These are phyloP conservation scores for Xylaria sp. DNA, from an alignment of 2,329 filamentous ascomycete genomes.

Conservation along the genomic window DNA sequence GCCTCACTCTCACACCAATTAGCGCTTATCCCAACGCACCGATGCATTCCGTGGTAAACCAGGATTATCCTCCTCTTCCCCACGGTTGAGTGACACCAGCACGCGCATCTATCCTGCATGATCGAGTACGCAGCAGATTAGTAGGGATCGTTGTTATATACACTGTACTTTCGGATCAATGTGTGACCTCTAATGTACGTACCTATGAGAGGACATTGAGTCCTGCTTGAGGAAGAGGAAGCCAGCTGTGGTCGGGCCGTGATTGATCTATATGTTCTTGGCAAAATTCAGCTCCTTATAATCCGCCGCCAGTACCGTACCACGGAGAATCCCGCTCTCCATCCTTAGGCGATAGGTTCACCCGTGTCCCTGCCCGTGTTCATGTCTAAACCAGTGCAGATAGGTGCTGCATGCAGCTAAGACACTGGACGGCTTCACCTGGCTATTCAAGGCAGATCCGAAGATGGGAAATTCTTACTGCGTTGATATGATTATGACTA, in stretches of 20 bases:
- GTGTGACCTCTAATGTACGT: not conserved
- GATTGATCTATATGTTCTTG: constrained; percentile 20
- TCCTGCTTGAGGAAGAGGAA: not conserved
- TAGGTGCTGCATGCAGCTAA: not conserved
- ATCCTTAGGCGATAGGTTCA: not conserved
- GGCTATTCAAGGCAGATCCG: not conserved
- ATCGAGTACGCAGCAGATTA: constrained; percentile 1
- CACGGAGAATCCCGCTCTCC: not conserved
- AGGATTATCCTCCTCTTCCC: not conserved
- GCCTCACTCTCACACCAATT: not conserved
- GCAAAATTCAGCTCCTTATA: constrained; percentile 6
- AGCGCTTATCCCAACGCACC: not conserved
- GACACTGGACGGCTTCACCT: not conserved
- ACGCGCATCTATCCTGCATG: constrained; percentile 3
- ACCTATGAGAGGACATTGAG: not conserved
- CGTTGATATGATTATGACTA: constrained; percentile 20
- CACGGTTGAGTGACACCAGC: not conserved
- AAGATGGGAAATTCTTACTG: constrained; percentile 2
- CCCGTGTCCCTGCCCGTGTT: not conserved
- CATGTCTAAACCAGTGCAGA: not conserved
- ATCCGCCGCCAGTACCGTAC: not conserved
- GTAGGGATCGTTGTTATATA: not conserved
- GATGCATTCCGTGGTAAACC: constrained; percentile 1
- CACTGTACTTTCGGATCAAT: not conserved
- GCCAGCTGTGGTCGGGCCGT: constrained; percentile 1